Evolutionary conservation across 2,329 filamentous ascomycete species (phyloP).

Genomic region (Pseudogymnoascus sp.): DNA sequence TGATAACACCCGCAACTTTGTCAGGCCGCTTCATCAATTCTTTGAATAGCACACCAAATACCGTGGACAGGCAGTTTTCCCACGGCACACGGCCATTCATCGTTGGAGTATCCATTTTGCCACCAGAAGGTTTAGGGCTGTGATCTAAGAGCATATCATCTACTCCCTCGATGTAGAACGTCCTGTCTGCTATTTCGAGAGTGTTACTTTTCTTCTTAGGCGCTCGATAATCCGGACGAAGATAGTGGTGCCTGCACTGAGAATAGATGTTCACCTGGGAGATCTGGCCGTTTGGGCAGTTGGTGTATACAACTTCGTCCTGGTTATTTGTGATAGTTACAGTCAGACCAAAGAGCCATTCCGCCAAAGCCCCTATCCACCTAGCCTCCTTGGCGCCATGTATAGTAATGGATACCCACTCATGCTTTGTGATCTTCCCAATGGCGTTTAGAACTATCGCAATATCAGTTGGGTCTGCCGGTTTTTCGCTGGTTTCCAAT

Average conservation of each 20-base stretch:
- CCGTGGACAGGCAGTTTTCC: not conserved
- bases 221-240: no score
- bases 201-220: no score
- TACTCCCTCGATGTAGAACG: not conserved
- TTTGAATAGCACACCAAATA: not conserved
- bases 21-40: not conserved
- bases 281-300: not conserved
- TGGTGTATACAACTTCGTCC: not conserved
- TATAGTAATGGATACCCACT: not conserved
- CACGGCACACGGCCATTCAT: not conserved
- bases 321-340: not conserved
- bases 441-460: not conserved
- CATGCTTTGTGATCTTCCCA: not conserved
- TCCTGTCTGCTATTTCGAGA: not conserved
- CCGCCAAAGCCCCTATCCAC: not conserved
- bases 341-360: not conserved
- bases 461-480: not conserved
- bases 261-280: not conserved
- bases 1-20: not conserved
- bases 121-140: no score
- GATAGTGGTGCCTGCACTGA: no score
- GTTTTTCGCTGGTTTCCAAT: not conserved
- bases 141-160: no score
- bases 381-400: not conserved
- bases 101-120: not conserved